Base-by-base conservation (phyloP, 225 moss, liverwort and hornwort species). In the Polytrichum formosum region DNA sequence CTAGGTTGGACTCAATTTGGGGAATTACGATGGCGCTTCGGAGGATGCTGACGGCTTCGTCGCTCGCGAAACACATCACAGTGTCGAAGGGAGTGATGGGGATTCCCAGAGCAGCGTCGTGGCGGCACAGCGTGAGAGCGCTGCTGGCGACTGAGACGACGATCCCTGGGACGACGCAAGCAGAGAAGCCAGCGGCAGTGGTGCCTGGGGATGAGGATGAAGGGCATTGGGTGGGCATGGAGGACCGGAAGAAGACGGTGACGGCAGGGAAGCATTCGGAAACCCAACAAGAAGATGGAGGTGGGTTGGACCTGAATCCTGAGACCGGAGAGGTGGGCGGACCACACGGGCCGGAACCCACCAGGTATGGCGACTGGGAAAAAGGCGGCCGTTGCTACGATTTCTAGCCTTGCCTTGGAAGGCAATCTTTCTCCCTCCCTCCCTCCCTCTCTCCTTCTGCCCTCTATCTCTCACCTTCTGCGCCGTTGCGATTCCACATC, bases 361-460 rank as follows among this genome's bases (percentile, higher is more conserved):
- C 87, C 75, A 81, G 87, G 84, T 88, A 88, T 73, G 84, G 87
- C 7, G 84, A 88, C 73, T 88, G 84, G 87, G 87, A 88, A 66
- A 88, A 88, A 60, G 87, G 87, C n/a, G 77, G 87, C 29, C 87
- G 82, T n/a, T 88, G 87, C 66, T 88, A 84, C 65, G 84, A 88
- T 69, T 88, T 88, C 64, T 88, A 84, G 84, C 27, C 54, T 27
- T 6, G 10, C 54, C 54, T 28, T 6, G n/a, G 16, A 7, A n/a
- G 66, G n/a, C 19, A 21, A 21, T 35, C 37, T 2, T 5, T 66
- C 46, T 66, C 46, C 16, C 7, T 37, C 37, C 6, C 46, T 21
- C 37, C 13, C 6, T 37, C 37, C 6, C 37, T 21, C 37, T 1
- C 37, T 46, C 33, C 33, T 7, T 28, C 28, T 17, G 25, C 27